Evolutionary conservation across 2,329 filamentous ascomycete genomes (phyloP).

Genomic region (Penicillium sp.): DNA sequence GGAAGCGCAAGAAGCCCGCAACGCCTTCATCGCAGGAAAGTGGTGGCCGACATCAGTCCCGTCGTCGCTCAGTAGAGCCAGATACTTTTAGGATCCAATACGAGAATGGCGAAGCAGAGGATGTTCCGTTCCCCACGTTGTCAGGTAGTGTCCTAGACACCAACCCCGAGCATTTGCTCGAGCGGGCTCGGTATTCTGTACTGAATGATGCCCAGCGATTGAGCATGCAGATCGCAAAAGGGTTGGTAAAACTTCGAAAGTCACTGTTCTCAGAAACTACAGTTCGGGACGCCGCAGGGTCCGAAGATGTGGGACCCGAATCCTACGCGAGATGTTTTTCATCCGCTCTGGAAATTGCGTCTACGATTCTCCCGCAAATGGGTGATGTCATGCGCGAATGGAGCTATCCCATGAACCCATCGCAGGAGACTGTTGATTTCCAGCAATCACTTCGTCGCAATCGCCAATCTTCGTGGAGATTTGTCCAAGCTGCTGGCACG

Average conservation of each 20-base stretch:
- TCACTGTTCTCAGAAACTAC: conserved; percentile 51
- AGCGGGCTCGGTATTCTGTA: conserved; percentile 43
- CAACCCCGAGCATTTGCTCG: conserved; percentile 33
- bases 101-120: conserved; percentile 58
- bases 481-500: conserved; percentile 61
- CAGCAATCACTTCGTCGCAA: conserved; percentile 57
- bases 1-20: conserved; percentile 56
- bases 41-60: conserved; percentile 46
- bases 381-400: conserved; percentile 54
- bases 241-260: conserved; percentile 53
- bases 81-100: conserved; percentile 56
- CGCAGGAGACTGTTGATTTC: conserved; percentile 49
- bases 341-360: conserved; percentile 41
- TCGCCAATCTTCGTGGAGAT: conserved; percentile 56
- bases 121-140: conserved; percentile 49
- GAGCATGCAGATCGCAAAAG: conserved; percentile 56
- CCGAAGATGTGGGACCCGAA: conserved; percentile 25
- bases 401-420: conserved; percentile 59
- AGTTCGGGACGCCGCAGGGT: conserved; percentile 28
- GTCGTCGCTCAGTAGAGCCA: conserved; percentile 45
- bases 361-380: conserved; percentile 54
- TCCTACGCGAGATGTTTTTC: conserved; percentile 41
- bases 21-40: conserved; percentile 44
- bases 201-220: conserved; percentile 52
- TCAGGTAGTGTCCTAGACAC: conserved; percentile 22